A percentile compares a stretch with the other conserved stretches of the same genome.
Evolutionary conservation across 2,329 filamentous ascomycete species (phyloP).

Genomic region (Neoarthrinium moseri): DNA sequence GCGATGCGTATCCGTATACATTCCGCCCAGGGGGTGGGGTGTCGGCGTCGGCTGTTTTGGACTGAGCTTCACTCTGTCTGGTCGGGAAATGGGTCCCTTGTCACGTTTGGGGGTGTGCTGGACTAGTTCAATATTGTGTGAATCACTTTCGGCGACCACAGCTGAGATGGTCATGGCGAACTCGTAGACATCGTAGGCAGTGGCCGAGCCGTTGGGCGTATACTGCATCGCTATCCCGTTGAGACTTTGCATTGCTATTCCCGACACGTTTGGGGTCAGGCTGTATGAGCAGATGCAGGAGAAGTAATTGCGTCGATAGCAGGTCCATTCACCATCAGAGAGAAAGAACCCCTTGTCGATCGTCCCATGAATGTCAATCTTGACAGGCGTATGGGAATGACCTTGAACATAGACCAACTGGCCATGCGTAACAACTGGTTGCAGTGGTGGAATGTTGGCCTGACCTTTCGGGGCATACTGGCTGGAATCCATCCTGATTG

Average conservation of each 20-base stretch:
- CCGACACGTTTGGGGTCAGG: constrained; percentile 56
- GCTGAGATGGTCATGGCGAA: constrained; percentile 86
- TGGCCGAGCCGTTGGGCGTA: constrained; percentile 46
- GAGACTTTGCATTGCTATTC: constrained; percentile 39
- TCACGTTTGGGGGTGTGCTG: constrained; percentile 92
- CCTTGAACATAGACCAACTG: constrained; percentile 61
- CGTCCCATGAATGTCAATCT: constrained; percentile 72
- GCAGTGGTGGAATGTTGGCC: constrained; percentile 52
- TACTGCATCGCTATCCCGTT: constrained; percentile 40
- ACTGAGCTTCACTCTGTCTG: constrained; percentile 65
- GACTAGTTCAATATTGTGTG: constrained; percentile 78
- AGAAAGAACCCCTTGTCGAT: constrained; percentile 91
- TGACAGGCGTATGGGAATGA: constrained; percentile 47
- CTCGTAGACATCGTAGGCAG: constrained; percentile 65
- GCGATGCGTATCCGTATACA: constrained; percentile 41
- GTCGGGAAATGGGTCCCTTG: constrained; percentile 77
- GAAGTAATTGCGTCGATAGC: constrained; percentile 90
- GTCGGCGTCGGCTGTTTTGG: constrained; percentile 60
- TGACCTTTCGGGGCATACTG: constrained; percentile 39
- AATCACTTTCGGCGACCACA: constrained; percentile 72
- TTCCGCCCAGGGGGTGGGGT: constrained; percentile 38
- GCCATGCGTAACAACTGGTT: constrained; percentile 50
- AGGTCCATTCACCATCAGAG: constrained; percentile 82
- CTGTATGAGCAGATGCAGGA: constrained; percentile 78
- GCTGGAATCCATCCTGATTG: constrained; percentile 48